These are phyloP conservation scores for Aspergillus sclerotioniger DNA, from an alignment of 495 filamentous ascomycete genomes.

Conservation along the genomic window DNA sequence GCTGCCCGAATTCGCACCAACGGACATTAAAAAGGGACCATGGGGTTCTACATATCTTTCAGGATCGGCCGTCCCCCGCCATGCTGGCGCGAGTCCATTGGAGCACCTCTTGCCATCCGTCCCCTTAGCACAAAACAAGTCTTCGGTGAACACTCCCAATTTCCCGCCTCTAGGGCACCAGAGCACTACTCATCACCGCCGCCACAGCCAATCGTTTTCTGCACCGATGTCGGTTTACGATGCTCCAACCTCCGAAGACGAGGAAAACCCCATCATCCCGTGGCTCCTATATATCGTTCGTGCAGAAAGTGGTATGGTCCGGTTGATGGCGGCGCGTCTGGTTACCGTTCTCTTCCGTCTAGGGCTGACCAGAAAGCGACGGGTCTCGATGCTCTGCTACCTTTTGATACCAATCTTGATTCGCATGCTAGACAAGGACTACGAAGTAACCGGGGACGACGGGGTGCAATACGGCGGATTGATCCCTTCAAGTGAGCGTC, in stretches of 20 bases:
- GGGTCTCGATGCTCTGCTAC: constrained; percentile 61
- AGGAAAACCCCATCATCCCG: constrained; percentile 75
- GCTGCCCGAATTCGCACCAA: constrained; percentile 39
- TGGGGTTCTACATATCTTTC: constrained; percentile 48
- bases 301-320: constrained; percentile 58
- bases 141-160: constrained; percentile 34
- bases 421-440: constrained; percentile 63
- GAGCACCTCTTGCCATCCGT: constrained; percentile 60
- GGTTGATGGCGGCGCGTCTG: constrained; percentile 76
- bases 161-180: constrained; percentile 60
- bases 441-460: constrained; percentile 39
- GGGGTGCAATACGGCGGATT: constrained; percentile 39
- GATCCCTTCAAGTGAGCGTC: constrained; percentile 34
- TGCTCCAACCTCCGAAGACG: constrained; percentile 51
- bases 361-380: constrained; percentile 60
- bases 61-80: constrained; percentile 43
- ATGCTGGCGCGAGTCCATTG: constrained; percentile 48
- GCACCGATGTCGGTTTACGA: constrained; percentile 36
- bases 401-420: constrained; percentile 72
- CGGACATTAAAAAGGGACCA: constrained; percentile 45
- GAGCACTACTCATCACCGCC: constrained; percentile 35
- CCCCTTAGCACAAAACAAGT: constrained; percentile 31
- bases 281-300: constrained; percentile 77
- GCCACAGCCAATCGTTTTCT: constrained; percentile 41
- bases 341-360: constrained; percentile 73